Evolutionary conservation across 202 grass and related monocot genomes (phyloP), one percentile per base, ranked within the genome.

Genomic region (Saccharum hybrid): DNA sequence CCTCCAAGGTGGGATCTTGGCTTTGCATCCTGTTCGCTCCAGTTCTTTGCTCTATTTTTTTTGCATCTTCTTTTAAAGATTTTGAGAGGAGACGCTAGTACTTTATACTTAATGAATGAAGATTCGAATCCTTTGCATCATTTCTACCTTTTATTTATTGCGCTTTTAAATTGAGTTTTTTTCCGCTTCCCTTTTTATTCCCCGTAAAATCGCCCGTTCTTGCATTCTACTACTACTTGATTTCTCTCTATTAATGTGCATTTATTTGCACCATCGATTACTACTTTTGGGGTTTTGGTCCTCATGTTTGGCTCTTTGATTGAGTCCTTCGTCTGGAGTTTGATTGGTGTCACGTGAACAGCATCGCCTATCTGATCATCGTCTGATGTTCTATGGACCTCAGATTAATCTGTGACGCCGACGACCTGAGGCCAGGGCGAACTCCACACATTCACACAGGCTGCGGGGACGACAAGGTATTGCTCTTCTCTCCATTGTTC

Each of bases 401-500:
- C 63, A 76, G 72, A 14, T 84, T 70, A 18, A 61, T 23, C 28
- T 70, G 30, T 71, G 39, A 49, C 12, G 19, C 19, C 48, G 26
- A 38, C 0, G 74, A 48, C 37, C 76, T 33, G 22, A 63, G 37
- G 23, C 7, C 52, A 23, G 4, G 19, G 38, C 19, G 2, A 46
- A 49, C 7, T 62, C 16, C 11, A 68, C 43, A 43, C 31, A 22
- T 37, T 19, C 46, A 40, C 37, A 22, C 61, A 7, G 14, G 26
- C 37, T 56, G 46, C 36, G 39, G 34, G 14, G 63, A 45, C 23
- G 34, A 31, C 59, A 30, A 69, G 65, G 73, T 69, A 84, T 37
- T 16, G 23, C 18, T 19, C 26, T 59, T 8, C 36, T 26, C 34
- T 62, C n/a, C 8, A 0, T 12, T 26, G 23, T 41, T 36, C 71